Conservation (phyloP, 169 alveolate species). For the Babesia gibsoni region DNA sequence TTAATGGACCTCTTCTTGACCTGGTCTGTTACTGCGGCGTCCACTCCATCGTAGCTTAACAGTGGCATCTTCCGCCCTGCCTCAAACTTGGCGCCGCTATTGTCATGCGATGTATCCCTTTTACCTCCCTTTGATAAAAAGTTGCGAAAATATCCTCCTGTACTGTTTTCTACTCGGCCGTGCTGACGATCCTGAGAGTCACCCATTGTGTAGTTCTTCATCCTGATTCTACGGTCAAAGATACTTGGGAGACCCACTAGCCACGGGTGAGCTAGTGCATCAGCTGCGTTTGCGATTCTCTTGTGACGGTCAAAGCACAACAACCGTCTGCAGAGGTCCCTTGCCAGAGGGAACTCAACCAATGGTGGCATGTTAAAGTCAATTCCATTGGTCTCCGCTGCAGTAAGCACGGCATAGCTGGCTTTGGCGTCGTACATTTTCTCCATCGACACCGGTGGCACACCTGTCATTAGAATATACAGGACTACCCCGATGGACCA, state of each 20-base stretch:
- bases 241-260: constrained; percentile 64
- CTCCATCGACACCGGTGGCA: constrained; percentile 89
- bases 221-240: constrained; percentile 40
- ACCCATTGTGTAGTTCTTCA: constrained; percentile 32
- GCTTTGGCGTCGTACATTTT: constrained; percentile 80
- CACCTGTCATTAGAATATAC: constrained; percentile 87
- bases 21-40: background rate
- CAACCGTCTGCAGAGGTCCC: constrained; percentile 81
- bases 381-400: constrained; percentile 78
- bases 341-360: constrained; percentile 84
- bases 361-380: constrained; percentile 84
- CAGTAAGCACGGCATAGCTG: constrained; percentile 76
- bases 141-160: constrained; percentile 15
- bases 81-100: background rate
- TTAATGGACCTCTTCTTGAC: background rate
- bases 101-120: background rate
- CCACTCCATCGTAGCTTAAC: background rate
- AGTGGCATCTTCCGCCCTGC: constrained; percentile 7
- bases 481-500: constrained; percentile 89
- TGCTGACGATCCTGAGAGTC: constrained; percentile 3
- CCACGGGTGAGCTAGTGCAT: constrained; percentile 89
- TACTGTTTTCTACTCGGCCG: background rate
- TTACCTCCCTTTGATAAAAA: background rate
- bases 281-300: constrained; percentile 77
- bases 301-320: constrained; percentile 79